Evolutionary conservation across 1,139 yeast genomes (phyloP), one percentile per base, ranked within the genome.

Genomic region (Debaryomyces robertsiae): DNA sequence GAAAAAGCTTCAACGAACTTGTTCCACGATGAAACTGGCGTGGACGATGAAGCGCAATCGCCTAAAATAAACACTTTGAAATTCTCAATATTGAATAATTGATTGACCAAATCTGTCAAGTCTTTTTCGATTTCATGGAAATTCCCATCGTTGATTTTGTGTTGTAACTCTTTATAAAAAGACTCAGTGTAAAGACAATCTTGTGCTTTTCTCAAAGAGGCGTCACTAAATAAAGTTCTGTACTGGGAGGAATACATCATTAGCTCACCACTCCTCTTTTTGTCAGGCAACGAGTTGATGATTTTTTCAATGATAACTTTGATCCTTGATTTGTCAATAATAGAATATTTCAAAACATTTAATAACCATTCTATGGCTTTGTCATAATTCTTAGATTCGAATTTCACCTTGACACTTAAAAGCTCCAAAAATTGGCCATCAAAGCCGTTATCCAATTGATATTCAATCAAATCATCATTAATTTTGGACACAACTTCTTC

Each of bases 311-410:
- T 59, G 18, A 84, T 73, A 18, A 88, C 80, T 47, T 74, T 75
- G 16, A 90, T 76, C 57, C 98, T 75, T 13, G 79, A 74, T 46
- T 79, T 81, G 44, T 91, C 96, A 58, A 88, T 88, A 4, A 79
- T 74, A 14, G 86, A 75, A 52, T 77, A 73, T 58, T 78, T 81
- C 53, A 90, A 65, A 14, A 87, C 73, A 42, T 81, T 80, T 29
- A 70, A 64, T 29, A 87, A 67, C 98, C 98, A 93, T 22, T 79
- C 75, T 35, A 91, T 79, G 1, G 93, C 93, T 32, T 73, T 73
- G 0, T 55, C 47, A 55, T 91, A 94, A 43, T 89, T 82, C 7
- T 67, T 69, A 6, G 73, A 68, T 50, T 79, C 82, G 34, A 85
- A 82, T 50, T 82, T 80, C 34, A 90, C 70, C 44, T 71, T 77